A percentile compares a stretch with the other conserved stretches of the same genome.
These are phyloP conservation scores for Phytopythium montanum DNA, from an alignment of 352 stramenopile genomes.

Conservation along the genomic window DNA sequence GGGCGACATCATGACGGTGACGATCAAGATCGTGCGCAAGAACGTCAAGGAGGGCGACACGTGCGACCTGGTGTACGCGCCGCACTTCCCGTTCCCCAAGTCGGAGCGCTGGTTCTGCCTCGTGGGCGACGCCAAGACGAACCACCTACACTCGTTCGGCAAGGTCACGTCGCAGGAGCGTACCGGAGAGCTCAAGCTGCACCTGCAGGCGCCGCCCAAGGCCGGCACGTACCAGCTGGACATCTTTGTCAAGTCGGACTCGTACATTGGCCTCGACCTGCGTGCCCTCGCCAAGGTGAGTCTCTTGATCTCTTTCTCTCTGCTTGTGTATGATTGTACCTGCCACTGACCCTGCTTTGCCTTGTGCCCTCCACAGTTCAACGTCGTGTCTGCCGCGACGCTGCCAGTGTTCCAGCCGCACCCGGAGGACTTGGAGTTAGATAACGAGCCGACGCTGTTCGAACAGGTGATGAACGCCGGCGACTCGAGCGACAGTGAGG, in stretches of 20 bases:
- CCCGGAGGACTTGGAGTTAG: slow-evolving; percentile 97
- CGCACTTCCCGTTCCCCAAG: slow-evolving; percentile 94
- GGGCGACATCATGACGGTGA: slow-evolving; percentile 98
- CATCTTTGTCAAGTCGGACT: slow-evolving; percentile 97
- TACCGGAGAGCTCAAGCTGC: slow-evolving; percentile 90
- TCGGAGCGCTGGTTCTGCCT: slow-evolving; percentile 98
- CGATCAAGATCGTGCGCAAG: slow-evolving; percentile 95
- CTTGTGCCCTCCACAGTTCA: slow-evolving; percentile 67
- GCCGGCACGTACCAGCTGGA: slow-evolving; percentile 96
- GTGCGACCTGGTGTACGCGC: slow-evolving; percentile 94
- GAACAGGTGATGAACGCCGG: slow-evolving; percentile 94
- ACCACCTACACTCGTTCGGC: slow-evolving; percentile 96
- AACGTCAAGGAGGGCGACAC: slow-evolving; percentile 95
- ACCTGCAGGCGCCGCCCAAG: slow-evolving; percentile 95
- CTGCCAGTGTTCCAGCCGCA: slow-evolving; percentile 97
- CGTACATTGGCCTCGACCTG: slow-evolving; percentile 97
- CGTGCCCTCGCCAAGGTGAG: slow-evolving; percentile 84
- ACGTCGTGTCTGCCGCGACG: slow-evolving; percentile 88
- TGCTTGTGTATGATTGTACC: slow-evolving; percentile 1
- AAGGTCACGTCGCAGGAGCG: slow-evolving; percentile 93
- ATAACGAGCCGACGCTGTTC: slow-evolving; percentile 99
- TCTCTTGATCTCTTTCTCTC: neutral
- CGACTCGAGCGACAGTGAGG: slow-evolving; percentile 86
- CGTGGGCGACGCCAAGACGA: slow-evolving; percentile 90
- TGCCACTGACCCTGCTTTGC: slow-evolving; percentile 10